phyloP scores from a whole-genome alignment of 2,329 filamentous ascomycete species.

The Shiraia sp. region DNA sequence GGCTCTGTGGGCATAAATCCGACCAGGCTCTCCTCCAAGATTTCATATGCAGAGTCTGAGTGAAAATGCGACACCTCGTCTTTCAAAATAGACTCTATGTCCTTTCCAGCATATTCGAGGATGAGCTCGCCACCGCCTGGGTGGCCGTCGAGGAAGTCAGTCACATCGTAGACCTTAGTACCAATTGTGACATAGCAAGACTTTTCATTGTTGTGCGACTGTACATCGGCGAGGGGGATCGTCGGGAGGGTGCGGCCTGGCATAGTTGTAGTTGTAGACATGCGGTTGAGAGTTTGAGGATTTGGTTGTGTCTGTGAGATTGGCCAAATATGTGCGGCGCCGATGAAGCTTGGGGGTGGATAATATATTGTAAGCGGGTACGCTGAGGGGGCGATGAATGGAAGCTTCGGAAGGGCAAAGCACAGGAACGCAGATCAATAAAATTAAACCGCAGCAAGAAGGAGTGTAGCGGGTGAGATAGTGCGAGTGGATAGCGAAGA shows the following conservation, averaged over 20 bases:
- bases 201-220: constrained; percentile 74
- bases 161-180: constrained; percentile 91
- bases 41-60: constrained; percentile 92
- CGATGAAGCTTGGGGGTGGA: neutral
- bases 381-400: neutral
- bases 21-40: constrained; percentile 83
- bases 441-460: constrained; percentile 4
- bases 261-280: constrained; percentile 57
- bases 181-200: constrained; percentile 95
- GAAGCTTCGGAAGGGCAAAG: constrained; percentile 1
- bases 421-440: neutral
- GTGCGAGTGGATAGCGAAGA: neutral
- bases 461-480: constrained; percentile 17
- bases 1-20: constrained; percentile 74
- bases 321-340: neutral
- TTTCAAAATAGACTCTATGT: constrained; percentile 79
- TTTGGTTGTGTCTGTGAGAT: neutral
- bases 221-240: constrained; percentile 78
- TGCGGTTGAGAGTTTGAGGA: neutral
- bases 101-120: constrained; percentile 86
- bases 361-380: neutral
- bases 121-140: constrained; percentile 89
- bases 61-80: constrained; percentile 83
- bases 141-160: constrained; percentile 85
- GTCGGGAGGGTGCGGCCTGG: constrained; percentile 81